phyloP scores from a whole-genome alignment of 148 eudicot genomes.

The Rhododendron ferrugineum region DNA sequence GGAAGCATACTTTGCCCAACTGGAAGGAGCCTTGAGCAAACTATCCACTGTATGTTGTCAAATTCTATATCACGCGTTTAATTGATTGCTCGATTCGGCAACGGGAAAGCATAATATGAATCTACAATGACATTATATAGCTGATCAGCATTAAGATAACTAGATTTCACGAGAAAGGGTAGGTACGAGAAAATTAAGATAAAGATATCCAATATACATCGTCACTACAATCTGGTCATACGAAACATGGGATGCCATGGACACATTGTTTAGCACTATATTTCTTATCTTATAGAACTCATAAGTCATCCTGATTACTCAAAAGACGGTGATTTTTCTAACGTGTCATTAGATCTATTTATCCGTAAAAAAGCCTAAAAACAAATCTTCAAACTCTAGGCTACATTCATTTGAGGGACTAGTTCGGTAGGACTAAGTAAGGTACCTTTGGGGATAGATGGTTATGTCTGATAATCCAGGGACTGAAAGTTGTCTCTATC shows the following conservation, averaged over 20 bases:
- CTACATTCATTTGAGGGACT: neutral
- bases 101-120: neutral
- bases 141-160: neutral
- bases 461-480: neutral
- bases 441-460: neutral
- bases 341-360: neutral
- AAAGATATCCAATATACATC: neutral
- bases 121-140: neutral
- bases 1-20: slow-evolving; percentile 7
- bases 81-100: neutral
- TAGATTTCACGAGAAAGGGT: neutral
- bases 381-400: neutral
- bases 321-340: neutral
- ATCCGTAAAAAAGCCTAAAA: neutral
- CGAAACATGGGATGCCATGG: neutral
- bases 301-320: neutral
- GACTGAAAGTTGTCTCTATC: neutral
- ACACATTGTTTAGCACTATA: neutral
- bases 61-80: neutral
- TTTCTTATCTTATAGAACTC: neutral
- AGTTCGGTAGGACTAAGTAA: neutral
- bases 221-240: neutral
- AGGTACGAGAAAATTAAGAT: too few species aligned
- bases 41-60: slow-evolving; percentile 2
- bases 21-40: slow-evolving; percentile 4